Evolutionary conservation across 306 rosid genomes (phyloP), one percentile per base, ranked within the genome.

Genomic region (Trifolium subterraneum): DNA sequence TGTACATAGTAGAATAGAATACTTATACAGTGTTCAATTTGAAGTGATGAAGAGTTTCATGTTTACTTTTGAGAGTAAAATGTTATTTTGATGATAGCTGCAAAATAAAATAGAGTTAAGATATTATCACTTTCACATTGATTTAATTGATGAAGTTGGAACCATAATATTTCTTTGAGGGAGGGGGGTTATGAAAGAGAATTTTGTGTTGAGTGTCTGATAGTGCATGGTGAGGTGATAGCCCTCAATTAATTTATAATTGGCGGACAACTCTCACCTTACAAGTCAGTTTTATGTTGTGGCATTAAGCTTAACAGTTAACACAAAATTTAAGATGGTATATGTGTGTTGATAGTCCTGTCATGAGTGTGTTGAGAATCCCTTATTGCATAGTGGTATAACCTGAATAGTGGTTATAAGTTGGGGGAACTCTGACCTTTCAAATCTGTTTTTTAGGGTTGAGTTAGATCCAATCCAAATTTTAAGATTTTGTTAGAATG

Each of bases 21-120:
- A 8, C 58, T 64, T 67, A 27, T 41, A 70, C 22, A 36, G 19
- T 69, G 44, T 35, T 35, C 47, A 63, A 25, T 7, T 45, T 64
- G 61, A 52, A 19, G 25, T 29, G 22, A 19, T 68, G 44, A 5
- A 59, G 39, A 18, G 20, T 23, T 33, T 27, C 7, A 11, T 29
- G 51, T 70, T 62, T 50, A 54, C 4, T 61, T 56, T 74, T 63
- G 2, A 63, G 59, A 36, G 62, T 52, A 44, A 35, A 63, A 64
- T 56, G 20, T 56, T 18, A 23, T 36, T 64, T 27, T 33, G 58
- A 64, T 19, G 16, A 25, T 27, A 31, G 25, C 10, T 25, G 56
- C 4, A 31, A 70, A 61, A 51, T 58, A 12, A 47, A 65, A 62
- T 16, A 52, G 35, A 64, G 70, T 44, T 44, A 56, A 64, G 74